Evolutionary conservation across 1,284 basidiomycete species (phyloP).

Genomic region (Xanthoconium separans): DNA sequence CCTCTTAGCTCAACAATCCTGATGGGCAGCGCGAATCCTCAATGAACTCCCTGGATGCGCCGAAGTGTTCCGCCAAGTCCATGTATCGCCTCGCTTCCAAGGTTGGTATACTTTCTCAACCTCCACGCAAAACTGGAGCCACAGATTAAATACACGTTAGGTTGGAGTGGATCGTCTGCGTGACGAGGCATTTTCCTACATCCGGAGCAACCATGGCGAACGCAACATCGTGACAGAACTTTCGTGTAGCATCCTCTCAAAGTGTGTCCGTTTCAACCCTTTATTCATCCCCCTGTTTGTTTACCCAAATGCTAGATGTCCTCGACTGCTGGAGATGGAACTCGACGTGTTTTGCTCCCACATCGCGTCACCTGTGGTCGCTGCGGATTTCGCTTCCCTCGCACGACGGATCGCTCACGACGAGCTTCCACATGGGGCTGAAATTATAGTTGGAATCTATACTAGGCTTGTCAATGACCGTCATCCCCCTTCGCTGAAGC

Average conservation of each 20-base stretch:
- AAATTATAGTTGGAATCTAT: too few relatives aligned
- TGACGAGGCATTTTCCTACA: constrained; percentile 18
- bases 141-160: not conserved
- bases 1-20: not conserved
- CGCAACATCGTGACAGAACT: constrained; percentile 27
- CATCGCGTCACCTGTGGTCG: constrained; percentile 16
- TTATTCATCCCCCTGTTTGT: not conserved
- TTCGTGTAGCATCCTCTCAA: constrained; percentile 16
- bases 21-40: not conserved
- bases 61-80: constrained; percentile 30
- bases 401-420: constrained; percentile 19
- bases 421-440: constrained; percentile 24
- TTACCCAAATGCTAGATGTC: not conserved
- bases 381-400: constrained; percentile 15
- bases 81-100: constrained; percentile 32
- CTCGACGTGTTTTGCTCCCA: constrained; percentile 20
- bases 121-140: not conserved
- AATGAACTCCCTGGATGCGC: constrained; percentile 1
- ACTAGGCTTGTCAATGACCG: constrained; percentile 16
- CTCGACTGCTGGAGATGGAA: constrained; percentile 27
- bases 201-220: constrained; percentile 22
- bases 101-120: constrained; percentile 18
- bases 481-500: not conserved
- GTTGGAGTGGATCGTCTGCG: constrained; percentile 23
- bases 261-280: not conserved